Evolutionary conservation across 1,139 yeast species (phyloP).

Genomic region (Scheffersomyces parashehatae): DNA sequence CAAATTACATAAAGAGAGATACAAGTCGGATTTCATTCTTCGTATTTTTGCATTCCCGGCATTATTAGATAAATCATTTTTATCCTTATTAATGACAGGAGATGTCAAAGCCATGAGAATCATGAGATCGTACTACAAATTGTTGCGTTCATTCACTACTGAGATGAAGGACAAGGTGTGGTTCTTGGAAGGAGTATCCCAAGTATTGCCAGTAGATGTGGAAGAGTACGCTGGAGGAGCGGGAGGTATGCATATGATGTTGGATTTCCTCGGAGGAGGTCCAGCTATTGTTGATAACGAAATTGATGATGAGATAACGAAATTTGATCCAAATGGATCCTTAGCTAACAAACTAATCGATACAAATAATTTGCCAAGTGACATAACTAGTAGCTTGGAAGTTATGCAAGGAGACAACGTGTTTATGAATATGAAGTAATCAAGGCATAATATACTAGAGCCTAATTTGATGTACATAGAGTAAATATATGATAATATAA

Average conservation of each 20-base stretch:
- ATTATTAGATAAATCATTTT: slow-evolving; percentile 72
- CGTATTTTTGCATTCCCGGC: slow-evolving; percentile 95
- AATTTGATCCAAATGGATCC: slow-evolving; percentile 43
- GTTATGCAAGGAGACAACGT: slow-evolving; percentile 46
- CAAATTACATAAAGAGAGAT: slow-evolving; percentile 77
- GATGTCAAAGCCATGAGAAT: slow-evolving; percentile 86
- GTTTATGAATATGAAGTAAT: slow-evolving; percentile 33
- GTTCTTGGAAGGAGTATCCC: slow-evolving; percentile 91
- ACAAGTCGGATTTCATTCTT: slow-evolving; percentile 81
- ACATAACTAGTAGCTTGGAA: slow-evolving; percentile 49
- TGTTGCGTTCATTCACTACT: slow-evolving; percentile 76
- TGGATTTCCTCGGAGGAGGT: slow-evolving; percentile 81
- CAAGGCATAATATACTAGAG: no score
- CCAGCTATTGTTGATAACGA: slow-evolving; percentile 48
- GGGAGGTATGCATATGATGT: slow-evolving; percentile 90
- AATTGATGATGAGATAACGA: slow-evolving; percentile 40
- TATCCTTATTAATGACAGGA: slow-evolving; percentile 76
- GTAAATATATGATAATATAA: no score
- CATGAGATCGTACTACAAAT: slow-evolving; percentile 82
- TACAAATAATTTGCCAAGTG: slow-evolving; percentile 59
- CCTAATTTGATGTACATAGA: no score
- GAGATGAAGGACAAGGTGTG: slow-evolving; percentile 89
- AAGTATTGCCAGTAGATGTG: slow-evolving; percentile 80
- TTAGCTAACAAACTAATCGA: slow-evolving; percentile 49
- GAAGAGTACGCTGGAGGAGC: slow-evolving; percentile 82